A percentile compares a stretch with the other conserved stretches of the same genome.
These are phyloP conservation scores for Tylopilus rubrobrunneus DNA, from an alignment of 768 basidiomycete genomes.

Conservation along the genomic window DNA sequence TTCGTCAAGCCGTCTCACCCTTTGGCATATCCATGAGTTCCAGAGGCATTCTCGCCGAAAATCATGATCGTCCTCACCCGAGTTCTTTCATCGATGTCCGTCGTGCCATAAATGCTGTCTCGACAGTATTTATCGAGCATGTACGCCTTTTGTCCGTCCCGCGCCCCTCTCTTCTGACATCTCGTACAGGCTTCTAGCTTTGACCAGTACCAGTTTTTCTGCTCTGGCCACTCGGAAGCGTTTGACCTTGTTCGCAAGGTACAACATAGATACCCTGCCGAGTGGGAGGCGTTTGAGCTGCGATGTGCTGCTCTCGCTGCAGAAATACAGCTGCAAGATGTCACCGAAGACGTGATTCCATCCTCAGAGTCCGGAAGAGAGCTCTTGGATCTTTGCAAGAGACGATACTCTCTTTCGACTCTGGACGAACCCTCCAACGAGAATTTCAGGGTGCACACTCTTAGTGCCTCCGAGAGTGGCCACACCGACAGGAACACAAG, in stretches of 20 bases:
- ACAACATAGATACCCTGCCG: constrained; percentile 56
- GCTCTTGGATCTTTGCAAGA: constrained; percentile 34
- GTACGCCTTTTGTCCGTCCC: constrained; percentile 31
- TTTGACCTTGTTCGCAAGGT: constrained; percentile 67
- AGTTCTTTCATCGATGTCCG: constrained; percentile 40
- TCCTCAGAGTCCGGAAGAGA: constrained; percentile 6
- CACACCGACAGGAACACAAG: constrained; percentile 27
- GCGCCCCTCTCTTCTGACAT: neutral
- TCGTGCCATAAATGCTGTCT: constrained; percentile 35
- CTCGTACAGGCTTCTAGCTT: constrained; percentile 63
- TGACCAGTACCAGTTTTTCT: constrained; percentile 79
- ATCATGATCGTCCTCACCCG: neutral
- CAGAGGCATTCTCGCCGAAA: constrained; percentile 15
- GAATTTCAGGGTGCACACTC: constrained; percentile 30
- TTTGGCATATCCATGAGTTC: constrained; percentile 45
- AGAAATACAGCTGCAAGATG: constrained; percentile 27
- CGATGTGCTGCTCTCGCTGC: constrained; percentile 59
- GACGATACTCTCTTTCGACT: constrained; percentile 47
- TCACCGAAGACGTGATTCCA: constrained; percentile 3
- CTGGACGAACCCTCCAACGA: constrained; percentile 40
- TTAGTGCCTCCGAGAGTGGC: constrained; percentile 30
- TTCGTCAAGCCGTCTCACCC: constrained; percentile 46
- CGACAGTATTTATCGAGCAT: constrained; percentile 56
- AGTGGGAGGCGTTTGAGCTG: constrained; percentile 85
- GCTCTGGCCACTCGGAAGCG: constrained; percentile 82